A percentile compares a stretch with the other conserved stretches of the same genome.
These are phyloP conservation scores for Cladosporium phlei DNA, from an alignment of 2,329 filamentous ascomycete species.

Conservation along the genomic window DNA sequence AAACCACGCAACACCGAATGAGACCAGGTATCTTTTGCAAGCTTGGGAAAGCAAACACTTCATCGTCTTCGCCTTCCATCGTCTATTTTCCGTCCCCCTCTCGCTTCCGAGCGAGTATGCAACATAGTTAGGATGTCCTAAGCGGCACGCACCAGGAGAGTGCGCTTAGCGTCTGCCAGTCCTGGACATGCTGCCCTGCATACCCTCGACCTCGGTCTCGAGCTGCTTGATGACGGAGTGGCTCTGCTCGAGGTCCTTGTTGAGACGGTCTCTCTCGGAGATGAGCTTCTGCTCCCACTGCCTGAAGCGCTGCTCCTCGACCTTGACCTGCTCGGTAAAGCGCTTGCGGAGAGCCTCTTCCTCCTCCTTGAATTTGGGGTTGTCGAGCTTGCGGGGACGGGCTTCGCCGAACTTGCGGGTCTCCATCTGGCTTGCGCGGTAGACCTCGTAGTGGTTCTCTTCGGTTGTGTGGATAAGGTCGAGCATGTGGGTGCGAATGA, in stretches of 20 bases:
- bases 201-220: conserved; percentile 85
- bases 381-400: conserved; percentile 94
- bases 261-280: conserved; percentile 93
- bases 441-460: conserved; percentile 98
- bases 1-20: conserved; percentile 5
- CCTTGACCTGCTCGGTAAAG: conserved; percentile 99
- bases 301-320: conserved; percentile 98
- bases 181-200: conserved; percentile 56
- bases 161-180: conserved; percentile 29
- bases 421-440: conserved; percentile 99
- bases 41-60: conserved; percentile 1
- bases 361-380: conserved; percentile 99
- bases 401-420: conserved; percentile 99
- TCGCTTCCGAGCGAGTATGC: neutral
- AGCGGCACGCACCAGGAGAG: neutral
- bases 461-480: conserved; percentile 99
- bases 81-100: neutral
- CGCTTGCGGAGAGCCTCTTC: conserved; percentile 97
- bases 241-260: conserved; percentile 98
- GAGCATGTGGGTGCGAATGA: conserved; percentile 95
- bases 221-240: conserved; percentile 87
- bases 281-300: conserved; percentile 99
- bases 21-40: conserved; percentile 15
- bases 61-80: neutral
- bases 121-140: conserved; percentile 4